A percentile compares a stretch with the other conserved stretches of the same genome.
These are phyloP conservation scores for Prosopis cineraria DNA, from an alignment of 306 rosid species.

Conservation along the genomic window DNA sequence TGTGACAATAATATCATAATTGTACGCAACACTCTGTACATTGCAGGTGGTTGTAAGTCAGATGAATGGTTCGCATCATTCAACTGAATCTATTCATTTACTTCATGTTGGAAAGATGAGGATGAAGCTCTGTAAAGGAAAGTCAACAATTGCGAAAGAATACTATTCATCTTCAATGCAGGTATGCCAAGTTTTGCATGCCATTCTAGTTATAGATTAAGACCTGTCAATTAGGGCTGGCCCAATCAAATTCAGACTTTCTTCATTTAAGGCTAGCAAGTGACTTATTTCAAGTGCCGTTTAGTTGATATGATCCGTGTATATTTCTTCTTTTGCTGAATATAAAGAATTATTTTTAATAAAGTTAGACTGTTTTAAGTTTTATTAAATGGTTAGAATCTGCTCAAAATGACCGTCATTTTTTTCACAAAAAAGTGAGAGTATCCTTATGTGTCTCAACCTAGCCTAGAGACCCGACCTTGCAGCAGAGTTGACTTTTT, in stretches of 20 bases:
- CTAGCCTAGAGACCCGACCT: neutral
- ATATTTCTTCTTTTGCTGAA: neutral
- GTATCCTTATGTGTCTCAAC: neutral
- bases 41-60: constrained; percentile 90
- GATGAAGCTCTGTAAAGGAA: constrained; percentile 86
- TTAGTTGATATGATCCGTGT: too few species aligned
- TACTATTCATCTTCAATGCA: constrained; percentile 92
- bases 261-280: too few species aligned
- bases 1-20: constrained; percentile 24
- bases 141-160: constrained; percentile 76
- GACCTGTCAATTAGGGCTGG: neutral
- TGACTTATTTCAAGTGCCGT: too few species aligned
- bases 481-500: neutral
- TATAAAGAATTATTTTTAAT: neutral
- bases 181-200: constrained; percentile 49
- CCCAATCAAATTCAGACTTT: neutral
- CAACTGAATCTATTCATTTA: constrained; percentile 79
- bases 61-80: constrained; percentile 67
- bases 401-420: neutral
- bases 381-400: neutral
- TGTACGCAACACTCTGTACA: constrained; percentile 41
- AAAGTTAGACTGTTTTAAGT: too few species aligned
- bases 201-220: neutral
- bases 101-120: constrained; percentile 97
- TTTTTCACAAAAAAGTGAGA: neutral